These are phyloP conservation scores for Pythium utonaiense DNA, from an alignment of 352 stramenopile species.

Conservation along the genomic window DNA sequence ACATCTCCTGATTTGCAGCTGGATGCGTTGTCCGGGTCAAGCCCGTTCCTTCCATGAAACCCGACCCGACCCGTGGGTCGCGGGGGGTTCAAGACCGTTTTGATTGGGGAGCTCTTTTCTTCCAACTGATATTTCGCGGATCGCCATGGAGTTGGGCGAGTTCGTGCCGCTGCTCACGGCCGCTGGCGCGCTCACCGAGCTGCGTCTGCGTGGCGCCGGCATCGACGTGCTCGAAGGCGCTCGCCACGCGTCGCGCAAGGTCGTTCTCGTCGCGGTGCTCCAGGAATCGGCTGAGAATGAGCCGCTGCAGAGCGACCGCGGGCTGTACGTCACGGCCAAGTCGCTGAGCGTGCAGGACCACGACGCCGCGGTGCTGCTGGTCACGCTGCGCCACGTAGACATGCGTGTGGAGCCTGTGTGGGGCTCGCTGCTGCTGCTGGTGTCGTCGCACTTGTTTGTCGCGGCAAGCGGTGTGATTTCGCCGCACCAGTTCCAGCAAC, in stretches of 20 bases:
- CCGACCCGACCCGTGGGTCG: not conserved
- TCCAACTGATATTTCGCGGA: not conserved
- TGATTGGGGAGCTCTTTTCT: slow-evolving; percentile 1
- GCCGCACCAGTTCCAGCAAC: slow-evolving; percentile 32
- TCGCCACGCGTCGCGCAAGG: slow-evolving; percentile 42
- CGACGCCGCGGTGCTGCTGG: slow-evolving; percentile 44
- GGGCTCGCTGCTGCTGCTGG: slow-evolving; percentile 53
- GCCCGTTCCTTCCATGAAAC: not conserved
- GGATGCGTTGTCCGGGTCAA: not conserved
- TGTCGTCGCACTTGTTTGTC: slow-evolving; percentile 60
- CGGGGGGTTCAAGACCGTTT: not conserved
- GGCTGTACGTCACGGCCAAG: slow-evolving; percentile 50
- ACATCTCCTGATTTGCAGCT: slow-evolving; percentile 9
- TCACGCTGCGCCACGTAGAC: slow-evolving; percentile 51
- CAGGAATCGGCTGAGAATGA: slow-evolving; percentile 25
- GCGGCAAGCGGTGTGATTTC: slow-evolving; percentile 35
- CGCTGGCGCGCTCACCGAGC: slow-evolving; percentile 19
- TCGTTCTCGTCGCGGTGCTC: slow-evolving; percentile 57
- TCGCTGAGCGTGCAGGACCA: slow-evolving; percentile 41
- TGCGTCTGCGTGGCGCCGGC: slow-evolving; percentile 40
- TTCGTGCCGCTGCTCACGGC: slow-evolving; percentile 64
- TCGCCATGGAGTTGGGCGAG: slow-evolving; percentile 24
- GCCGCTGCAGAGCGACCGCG: slow-evolving; percentile 28
- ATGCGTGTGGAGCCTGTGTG: slow-evolving; percentile 50
- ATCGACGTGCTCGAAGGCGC: slow-evolving; percentile 48